Conservation (phyloP, 2,329 filamentous ascomycete genomes). For the Aspergillus brunneoviolaceus region DNA sequence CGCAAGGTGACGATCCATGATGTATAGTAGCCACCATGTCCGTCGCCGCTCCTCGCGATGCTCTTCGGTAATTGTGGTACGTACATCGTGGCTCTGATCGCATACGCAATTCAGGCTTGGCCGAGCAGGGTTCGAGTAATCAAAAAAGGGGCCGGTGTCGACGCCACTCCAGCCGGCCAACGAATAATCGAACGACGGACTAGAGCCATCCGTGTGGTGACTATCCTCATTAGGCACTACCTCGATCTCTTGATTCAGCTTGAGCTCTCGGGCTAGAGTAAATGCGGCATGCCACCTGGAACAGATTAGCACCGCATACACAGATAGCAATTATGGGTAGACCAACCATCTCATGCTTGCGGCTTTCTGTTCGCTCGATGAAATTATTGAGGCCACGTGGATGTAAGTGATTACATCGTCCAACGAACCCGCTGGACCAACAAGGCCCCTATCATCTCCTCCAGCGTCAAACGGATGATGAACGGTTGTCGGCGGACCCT, state of each 20-base stretch:
- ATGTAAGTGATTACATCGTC: slow-evolving; percentile 93
- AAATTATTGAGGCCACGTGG: slow-evolving; percentile 86
- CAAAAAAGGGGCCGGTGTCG: slow-evolving; percentile 49
- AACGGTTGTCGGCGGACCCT: slow-evolving; percentile 72
- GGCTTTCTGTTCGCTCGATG: slow-evolving; percentile 90
- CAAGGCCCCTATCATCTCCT: slow-evolving; percentile 52
- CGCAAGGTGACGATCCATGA: slow-evolving; percentile 84
- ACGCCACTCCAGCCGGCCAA: slow-evolving; percentile 45
- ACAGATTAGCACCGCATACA: not conserved
- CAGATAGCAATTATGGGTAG: not conserved
- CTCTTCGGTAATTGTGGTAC: slow-evolving; percentile 63
- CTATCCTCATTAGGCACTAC: slow-evolving; percentile 32
- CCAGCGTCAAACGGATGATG: slow-evolving; percentile 51
- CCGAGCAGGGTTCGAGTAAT: slow-evolving; percentile 40
- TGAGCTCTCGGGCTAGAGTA: slow-evolving; percentile 83
- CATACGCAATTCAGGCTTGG: slow-evolving; percentile 39
- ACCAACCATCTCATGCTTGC: slow-evolving; percentile 78
- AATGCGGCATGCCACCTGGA: slow-evolving; percentile 81
- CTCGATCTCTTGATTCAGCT: slow-evolving; percentile 75
- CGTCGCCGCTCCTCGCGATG: slow-evolving; percentile 84
- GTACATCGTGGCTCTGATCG: slow-evolving; percentile 26
- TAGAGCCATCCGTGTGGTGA: slow-evolving; percentile 33
- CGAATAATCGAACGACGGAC: slow-evolving; percentile 34
- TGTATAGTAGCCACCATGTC: slow-evolving; percentile 93
- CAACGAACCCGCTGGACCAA: slow-evolving; percentile 65